Percentiles rank a stretch among this genome's conserved stretches.
Conservation (phyloP, 805 yeast species). For the Barnettozyma wickerhamii region DNA sequence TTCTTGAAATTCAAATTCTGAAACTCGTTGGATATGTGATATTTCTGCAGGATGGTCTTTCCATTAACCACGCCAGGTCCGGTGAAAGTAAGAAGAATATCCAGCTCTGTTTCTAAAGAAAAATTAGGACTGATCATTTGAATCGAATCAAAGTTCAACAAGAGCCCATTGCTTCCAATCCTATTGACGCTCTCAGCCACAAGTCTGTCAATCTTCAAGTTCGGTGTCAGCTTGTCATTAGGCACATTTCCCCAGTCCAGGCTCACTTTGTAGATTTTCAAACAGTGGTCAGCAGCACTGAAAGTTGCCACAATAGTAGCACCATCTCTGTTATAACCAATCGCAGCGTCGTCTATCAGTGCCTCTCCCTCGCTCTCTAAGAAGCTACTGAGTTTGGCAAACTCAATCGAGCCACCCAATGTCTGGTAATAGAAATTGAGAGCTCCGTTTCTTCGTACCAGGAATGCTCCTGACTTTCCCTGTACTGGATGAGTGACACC, state of each 20-base stretch:
- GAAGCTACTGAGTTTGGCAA: slow-evolving; percentile 33
- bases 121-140: slow-evolving; percentile 44
- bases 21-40: slow-evolving; percentile 21
- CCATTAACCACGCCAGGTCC: slow-evolving; percentile 20
- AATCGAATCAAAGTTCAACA: slow-evolving; percentile 30
- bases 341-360: slow-evolving; percentile 35
- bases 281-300: slow-evolving; percentile 30
- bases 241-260: slow-evolving; percentile 57
- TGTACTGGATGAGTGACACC: slow-evolving; percentile 67
- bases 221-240: slow-evolving; percentile 35
- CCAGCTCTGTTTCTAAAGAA: slow-evolving; percentile 38
- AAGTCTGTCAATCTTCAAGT: slow-evolving; percentile 31
- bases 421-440: slow-evolving; percentile 55
- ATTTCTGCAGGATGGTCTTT: slow-evolving; percentile 20
- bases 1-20: slow-evolving; percentile 19
- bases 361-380: slow-evolving; percentile 28
- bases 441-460: slow-evolving; percentile 59
- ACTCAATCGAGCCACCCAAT: slow-evolving; percentile 57
- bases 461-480: slow-evolving; percentile 67
- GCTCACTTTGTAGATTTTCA: slow-evolving; percentile 38
- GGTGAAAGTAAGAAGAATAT: slow-evolving; percentile 40
- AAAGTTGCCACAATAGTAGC: slow-evolving; percentile 39
- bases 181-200: slow-evolving; percentile 24
- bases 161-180: slow-evolving; percentile 26
- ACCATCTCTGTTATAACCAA: slow-evolving; percentile 51